Percentiles rank a stretch among this genome's conserved stretches.
phyloP scores from a whole-genome alignment of 371 early-diverging fungal species.

The Globomyces sp. region DNA sequence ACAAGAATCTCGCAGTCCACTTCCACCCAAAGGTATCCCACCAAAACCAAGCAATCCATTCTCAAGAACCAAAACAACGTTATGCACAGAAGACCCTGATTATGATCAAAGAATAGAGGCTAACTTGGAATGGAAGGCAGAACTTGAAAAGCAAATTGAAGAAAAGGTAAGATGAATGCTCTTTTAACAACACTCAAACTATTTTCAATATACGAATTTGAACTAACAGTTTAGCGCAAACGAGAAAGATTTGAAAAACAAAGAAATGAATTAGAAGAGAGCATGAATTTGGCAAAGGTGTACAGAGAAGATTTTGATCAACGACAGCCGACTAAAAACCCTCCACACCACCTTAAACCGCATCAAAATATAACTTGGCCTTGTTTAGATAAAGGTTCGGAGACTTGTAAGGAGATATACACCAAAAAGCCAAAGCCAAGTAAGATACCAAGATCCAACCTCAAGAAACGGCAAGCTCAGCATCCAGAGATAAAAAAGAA shows the following conservation, averaged over 20 bases:
- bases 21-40: not conserved
- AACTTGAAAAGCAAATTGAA: conserved; percentile 15
- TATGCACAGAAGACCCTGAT: conserved; percentile 11
- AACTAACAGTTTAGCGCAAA: no score
- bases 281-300: conserved; percentile 6
- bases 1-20: not conserved
- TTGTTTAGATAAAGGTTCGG: no score
- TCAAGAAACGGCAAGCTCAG: no score
- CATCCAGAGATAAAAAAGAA: no score
- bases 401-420: no score
- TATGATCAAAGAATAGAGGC: conserved; percentile 3
- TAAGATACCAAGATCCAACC: no score
- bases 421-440: no score
- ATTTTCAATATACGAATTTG: no score
- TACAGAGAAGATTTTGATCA: conserved; percentile 1
- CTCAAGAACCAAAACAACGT: conserved; percentile 4
- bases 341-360: no score
- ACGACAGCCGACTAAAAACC: no score
- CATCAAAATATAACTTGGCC: no score
- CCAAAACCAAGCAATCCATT: conserved; percentile 1
- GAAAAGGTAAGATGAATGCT: not conserved
- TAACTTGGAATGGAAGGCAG: conserved; percentile 4
- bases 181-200: no score
- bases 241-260: conserved; percentile 7
- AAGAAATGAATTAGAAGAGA: conserved; percentile 10